Base-by-base conservation (phyloP, 2,329 filamentous ascomycete species). In the Calonectria montana region DNA sequence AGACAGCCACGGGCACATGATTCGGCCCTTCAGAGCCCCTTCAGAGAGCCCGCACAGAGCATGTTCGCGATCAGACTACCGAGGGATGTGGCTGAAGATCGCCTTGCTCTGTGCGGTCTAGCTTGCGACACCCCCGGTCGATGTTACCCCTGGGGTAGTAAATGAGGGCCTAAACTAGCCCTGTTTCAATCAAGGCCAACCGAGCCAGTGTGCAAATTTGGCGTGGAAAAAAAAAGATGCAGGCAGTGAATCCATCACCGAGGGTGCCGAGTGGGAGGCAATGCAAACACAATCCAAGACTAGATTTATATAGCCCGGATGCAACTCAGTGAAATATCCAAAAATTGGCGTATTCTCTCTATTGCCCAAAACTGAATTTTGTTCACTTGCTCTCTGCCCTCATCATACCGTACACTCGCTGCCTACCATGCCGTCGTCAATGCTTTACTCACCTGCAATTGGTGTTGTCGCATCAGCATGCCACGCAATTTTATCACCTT, bases 381-480 rank as follows among this genome's bases (percentile, higher is more conserved):
- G 29, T 23, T 47, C 41, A 27, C 4, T 39, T 27, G 5, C 4
- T 29, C 4, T 29, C 10, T 16, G 21, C 18, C 10, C 29, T 41
- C 45, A 25, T 55, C 47, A 23, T 9, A 35, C 10, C 31, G 23
- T 23, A 37, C 15, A 41, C 15, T 27, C 63, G 6, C 27, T 3
- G 10, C n/a, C 21, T 21, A 43, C 6, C 47, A 78, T 79, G 76
- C 70, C 76, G 18, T 72, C 77, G 16, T 75, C 78, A 2, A 2
- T 78, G 5, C 71, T 80, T 2, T 79, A 75, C 45, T 77, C 76
- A 4, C 76, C 76, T 3, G 73, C 39, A 1, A 57, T 78, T 35
- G 70, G 70, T 18, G 18, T 65, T 2, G 10, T 74, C 8, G 25
- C 70, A 1, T 63, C 57, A 1, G 25, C 77, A 0, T 47, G 29